Conservation (phyloP, 106 monocot species). For the Triglochin maritima region DNA sequence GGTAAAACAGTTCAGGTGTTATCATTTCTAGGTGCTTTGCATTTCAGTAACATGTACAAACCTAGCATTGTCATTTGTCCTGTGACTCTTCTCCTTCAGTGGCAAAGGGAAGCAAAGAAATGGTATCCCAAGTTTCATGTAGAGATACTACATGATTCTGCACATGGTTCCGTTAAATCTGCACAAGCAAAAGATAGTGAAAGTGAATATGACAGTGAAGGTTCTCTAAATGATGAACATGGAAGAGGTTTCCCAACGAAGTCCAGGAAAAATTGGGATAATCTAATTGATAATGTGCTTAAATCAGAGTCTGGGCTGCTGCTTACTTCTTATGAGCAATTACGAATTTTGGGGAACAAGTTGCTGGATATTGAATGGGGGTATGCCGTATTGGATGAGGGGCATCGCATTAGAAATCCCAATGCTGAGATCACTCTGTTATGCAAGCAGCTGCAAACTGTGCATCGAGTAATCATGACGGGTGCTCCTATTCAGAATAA, state of each 20-base stretch:
- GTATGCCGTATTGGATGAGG: slow-evolving; percentile 88
- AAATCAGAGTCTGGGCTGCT: slow-evolving; percentile 68
- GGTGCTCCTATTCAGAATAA: slow-evolving; percentile 99
- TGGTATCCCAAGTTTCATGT: slow-evolving; percentile 89
- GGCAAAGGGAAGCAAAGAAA: slow-evolving; percentile 69
- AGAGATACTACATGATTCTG: slow-evolving; percentile 93
- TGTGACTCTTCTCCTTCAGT: slow-evolving; percentile 78
- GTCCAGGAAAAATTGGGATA: slow-evolving; percentile 53
- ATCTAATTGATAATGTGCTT: slow-evolving; percentile 43
- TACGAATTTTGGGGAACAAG: slow-evolving; percentile 68
- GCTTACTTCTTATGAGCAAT: slow-evolving; percentile 94
- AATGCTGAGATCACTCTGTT: slow-evolving; percentile 87
- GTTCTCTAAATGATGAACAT: slow-evolving; percentile 33
- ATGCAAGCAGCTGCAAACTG: slow-evolving; percentile 91
- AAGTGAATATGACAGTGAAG: slow-evolving; percentile 51
- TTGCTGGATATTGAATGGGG: slow-evolving; percentile 92
- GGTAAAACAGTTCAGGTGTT: slow-evolving; percentile 89
- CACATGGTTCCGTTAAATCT: slow-evolving; percentile 20
- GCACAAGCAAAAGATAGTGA: slow-evolving; percentile 19
- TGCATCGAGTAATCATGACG: slow-evolving; percentile 92
- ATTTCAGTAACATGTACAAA: slow-evolving; percentile 77
- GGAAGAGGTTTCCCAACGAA: slow-evolving; percentile 19
- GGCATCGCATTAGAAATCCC: slow-evolving; percentile 91
- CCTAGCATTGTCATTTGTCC: slow-evolving; percentile 92
- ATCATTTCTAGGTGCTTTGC: slow-evolving; percentile 80